Percentiles rank a stretch among this genome's conserved stretches.
Evolutionary conservation across 306 rosid genomes (phyloP).

Genomic region (Cicer arietinum): DNA sequence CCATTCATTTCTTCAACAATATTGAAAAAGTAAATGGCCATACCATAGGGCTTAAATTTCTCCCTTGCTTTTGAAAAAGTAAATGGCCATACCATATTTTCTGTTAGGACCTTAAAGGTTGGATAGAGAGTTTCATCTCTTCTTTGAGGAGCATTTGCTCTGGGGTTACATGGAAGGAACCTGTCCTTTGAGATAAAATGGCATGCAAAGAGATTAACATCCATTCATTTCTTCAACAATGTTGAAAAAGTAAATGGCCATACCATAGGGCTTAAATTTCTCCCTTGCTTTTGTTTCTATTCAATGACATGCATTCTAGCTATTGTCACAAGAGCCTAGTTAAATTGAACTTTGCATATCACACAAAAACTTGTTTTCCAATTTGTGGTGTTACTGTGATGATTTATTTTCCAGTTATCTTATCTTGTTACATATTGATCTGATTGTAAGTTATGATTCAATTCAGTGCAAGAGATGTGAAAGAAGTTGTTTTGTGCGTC

Average conservation of each 20-base stretch:
- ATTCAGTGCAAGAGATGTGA: slow-evolving; percentile 84
- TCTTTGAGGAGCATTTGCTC: neutral
- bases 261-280: slow-evolving; percentile 7
- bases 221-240: neutral
- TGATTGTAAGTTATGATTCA: slow-evolving; percentile 31
- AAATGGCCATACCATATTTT: neutral
- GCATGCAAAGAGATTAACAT: neutral
- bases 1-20: neutral
- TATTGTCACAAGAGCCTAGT: neutral
- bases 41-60: neutral
- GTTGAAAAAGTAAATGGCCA: slow-evolving; percentile 18
- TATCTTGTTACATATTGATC: slow-evolving; percentile 12
- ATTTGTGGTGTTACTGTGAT: neutral
- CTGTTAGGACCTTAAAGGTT: neutral
- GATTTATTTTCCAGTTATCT: slow-evolving; percentile 17
- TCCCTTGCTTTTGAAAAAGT: neutral
- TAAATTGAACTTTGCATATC: neutral
- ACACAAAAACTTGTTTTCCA: neutral
- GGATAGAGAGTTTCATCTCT: neutral
- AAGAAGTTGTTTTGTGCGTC: slow-evolving; percentile 74
- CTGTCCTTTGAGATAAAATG: neutral
- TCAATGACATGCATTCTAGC: neutral
- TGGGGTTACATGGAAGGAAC: neutral
- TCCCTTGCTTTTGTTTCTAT: slow-evolving; percentile 9
- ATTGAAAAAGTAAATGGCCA: neutral